Evolutionary conservation across 164 flowering plant species (phyloP), one percentile per base, ranked within the genome.

Genomic region (Echeveria elegans): DNA sequence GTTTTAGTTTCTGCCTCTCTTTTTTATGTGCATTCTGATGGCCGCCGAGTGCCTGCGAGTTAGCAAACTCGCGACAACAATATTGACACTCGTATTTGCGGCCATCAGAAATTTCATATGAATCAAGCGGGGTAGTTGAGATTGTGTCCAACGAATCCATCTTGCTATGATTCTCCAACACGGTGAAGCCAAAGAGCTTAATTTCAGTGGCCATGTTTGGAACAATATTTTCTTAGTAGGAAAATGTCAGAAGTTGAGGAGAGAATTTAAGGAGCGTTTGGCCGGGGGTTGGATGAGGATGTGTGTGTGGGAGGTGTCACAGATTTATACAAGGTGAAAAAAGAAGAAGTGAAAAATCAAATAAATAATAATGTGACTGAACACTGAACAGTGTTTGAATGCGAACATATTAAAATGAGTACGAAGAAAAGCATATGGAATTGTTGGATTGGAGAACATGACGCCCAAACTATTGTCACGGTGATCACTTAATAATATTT

Each of bases 21-120:
- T 92, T 92, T 74, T 92, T 92, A 79, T 92, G 97, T 12, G 97
- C 98, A 81, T 92, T 92, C 72, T 92, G 98, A 72, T 92, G 98
- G 62, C 98, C 98, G 8, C 98, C 98, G 11, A 92, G 74, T n/a
- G 98, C 98, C 69, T 92, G 98, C 1, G 98, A 92, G 75, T 92
- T 92, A 19, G 93, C 93, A 67, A 92, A 92, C 72, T 90, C 98
- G 0, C 98, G 69, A 78, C 78, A 86, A 68, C 98, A 92, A 75
- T 90, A 92, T 71, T 92, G 98, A 71, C 98, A 92, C 92, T 88
- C 97, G 83, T 81, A 90, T 70, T 86, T 92, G 63, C 97, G 82
- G 71, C 80, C 83, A 56, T 79, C 88, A 30, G 75, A 14, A 19
- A 66, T 71, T 6, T 52, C 68, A 14, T 69, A 76, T 31, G 79